phyloP scores from a whole-genome alignment of 139 green algal genomes.

The Chlorella sp. region DNA sequence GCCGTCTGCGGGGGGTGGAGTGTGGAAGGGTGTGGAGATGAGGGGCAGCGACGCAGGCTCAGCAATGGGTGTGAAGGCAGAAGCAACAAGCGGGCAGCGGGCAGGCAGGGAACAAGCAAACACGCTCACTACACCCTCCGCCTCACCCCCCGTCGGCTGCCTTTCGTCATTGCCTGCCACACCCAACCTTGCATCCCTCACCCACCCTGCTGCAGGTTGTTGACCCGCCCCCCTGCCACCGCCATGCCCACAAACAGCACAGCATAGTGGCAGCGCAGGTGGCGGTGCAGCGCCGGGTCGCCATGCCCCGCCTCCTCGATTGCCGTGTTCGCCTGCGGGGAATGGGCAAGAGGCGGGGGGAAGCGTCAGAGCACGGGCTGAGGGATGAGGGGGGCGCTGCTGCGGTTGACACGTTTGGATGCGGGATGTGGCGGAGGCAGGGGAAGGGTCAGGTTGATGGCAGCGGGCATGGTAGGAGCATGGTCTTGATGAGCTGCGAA shows the following conservation, averaged over 20 bases:
- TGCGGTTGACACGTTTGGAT: too few relatives aligned
- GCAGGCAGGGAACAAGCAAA: not conserved
- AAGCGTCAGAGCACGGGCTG: too few relatives aligned
- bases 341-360: not conserved
- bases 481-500: too few relatives aligned
- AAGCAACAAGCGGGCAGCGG: not conserved
- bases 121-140: too few relatives aligned
- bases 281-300: constrained; percentile 10
- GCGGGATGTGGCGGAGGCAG: too few relatives aligned
- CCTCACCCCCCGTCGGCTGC: too few relatives aligned
- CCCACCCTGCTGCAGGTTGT: not conserved
- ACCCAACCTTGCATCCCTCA: too few relatives aligned
- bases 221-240: not conserved
- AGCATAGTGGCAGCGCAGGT: constrained; percentile 28
- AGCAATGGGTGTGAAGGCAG: not conserved
- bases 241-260: constrained; percentile 32
- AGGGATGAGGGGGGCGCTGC: too few relatives aligned
- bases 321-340: not conserved
- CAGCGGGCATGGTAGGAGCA: too few relatives aligned
- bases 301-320: not conserved
- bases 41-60: not conserved
- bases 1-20: not conserved
- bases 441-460: too few relatives aligned
- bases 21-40: not conserved
- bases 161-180: too few relatives aligned